Percentiles rank a stretch among this genome's conserved stretches.
Evolutionary conservation across 129 eudicot species (phyloP).

Genomic region (Pittosporum tobira): DNA sequence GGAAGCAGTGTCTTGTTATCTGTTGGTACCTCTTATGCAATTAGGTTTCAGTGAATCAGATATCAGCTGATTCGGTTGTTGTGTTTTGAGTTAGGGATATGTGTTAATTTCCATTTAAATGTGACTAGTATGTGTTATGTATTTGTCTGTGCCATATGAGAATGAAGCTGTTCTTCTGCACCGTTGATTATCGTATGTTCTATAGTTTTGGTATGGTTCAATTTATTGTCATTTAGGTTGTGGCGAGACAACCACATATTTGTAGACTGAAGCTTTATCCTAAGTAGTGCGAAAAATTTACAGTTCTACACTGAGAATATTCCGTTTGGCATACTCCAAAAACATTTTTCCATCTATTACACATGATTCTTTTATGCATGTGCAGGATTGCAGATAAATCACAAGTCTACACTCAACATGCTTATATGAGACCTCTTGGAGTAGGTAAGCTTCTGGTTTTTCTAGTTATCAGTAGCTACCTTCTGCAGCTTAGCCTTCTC

Average conservation of each 20-base stretch:
- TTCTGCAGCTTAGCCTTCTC: not conserved
- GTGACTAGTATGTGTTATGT: not conserved
- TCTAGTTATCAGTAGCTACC: not conserved
- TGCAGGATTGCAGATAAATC: slow-evolving; percentile 99
- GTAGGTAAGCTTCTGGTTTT: slow-evolving; percentile 55
- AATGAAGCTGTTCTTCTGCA: not conserved
- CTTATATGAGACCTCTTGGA: slow-evolving; percentile 99
- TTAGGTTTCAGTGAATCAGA: not conserved
- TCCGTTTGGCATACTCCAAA: not conserved
- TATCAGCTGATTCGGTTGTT: not conserved
- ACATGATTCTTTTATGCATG: not conserved
- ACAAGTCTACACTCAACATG: slow-evolving; percentile 96
- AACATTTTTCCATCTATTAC: not conserved
- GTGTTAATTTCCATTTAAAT: not conserved
- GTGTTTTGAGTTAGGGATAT: not conserved
- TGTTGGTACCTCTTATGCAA: too few relatives aligned
- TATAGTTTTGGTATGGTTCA: not conserved
- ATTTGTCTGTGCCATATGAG: not conserved
- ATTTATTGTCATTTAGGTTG: not conserved
- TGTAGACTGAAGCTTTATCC: too few relatives aligned
- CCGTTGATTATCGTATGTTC: not conserved
- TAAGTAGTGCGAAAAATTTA: not conserved
- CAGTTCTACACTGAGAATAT: not conserved
- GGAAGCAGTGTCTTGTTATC: too few relatives aligned
- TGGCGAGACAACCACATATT: too few relatives aligned